Conservation (phyloP, 2,329 filamentous ascomycete species). For the Metarhizium humberi region DNA sequence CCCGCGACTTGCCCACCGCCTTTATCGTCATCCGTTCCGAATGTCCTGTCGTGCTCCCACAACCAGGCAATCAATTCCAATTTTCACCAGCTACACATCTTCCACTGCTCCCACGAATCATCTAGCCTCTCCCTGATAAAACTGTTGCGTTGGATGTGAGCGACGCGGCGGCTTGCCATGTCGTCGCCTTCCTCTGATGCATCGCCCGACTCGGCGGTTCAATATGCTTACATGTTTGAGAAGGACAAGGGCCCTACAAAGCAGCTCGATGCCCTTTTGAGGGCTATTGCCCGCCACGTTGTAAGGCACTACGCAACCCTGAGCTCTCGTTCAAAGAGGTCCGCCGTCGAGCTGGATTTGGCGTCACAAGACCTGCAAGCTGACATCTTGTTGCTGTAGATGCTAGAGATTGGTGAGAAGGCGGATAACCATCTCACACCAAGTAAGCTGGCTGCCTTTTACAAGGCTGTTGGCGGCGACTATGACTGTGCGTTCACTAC, state of each 20-base stretch:
- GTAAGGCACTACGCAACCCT: conserved; percentile 37
- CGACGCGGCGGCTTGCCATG: conserved; percentile 8
- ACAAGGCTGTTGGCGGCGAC: conserved; percentile 64
- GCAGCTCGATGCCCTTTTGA: conserved; percentile 56
- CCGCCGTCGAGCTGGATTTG: background rate
- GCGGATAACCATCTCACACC: conserved; percentile 48
- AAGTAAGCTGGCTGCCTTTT: conserved; percentile 66
- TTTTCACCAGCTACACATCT: background rate
- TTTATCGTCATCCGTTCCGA: background rate
- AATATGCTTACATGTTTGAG: conserved; percentile 61
- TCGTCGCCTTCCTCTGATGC: conserved; percentile 14
- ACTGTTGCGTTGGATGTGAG: conserved; percentile 6
- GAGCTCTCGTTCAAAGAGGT: background rate
- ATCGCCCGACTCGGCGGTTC: conserved; percentile 16
- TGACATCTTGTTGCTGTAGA: conserved; percentile 28
- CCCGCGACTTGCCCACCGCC: background rate
- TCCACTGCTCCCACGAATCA: background rate
- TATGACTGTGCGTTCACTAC: conserved; percentile 50
- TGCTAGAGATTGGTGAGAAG: conserved; percentile 48
- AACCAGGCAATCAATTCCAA: background rate
- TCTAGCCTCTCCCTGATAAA: background rate
- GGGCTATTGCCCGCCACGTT: conserved; percentile 60
- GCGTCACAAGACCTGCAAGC: conserved; percentile 1
- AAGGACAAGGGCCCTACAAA: conserved; percentile 58
- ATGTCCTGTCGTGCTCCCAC: conserved; percentile 2